Base-by-base conservation (phyloP, 164 flowering plant species). In the Cinnamomum chago region DNA sequence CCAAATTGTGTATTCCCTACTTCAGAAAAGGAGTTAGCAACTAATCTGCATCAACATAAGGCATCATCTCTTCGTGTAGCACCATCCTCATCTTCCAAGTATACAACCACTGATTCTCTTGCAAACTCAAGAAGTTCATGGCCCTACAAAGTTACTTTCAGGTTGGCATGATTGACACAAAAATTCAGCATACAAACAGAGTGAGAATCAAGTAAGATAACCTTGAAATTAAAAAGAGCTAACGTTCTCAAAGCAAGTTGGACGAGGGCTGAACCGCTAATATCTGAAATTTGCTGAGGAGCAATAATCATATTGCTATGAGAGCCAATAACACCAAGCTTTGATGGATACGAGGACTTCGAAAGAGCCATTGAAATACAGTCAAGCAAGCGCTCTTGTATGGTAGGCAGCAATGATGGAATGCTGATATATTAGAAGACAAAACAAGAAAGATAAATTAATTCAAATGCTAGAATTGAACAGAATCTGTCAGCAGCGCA, bases 51-150 rank as follows among this genome's bases (percentile, higher is more conserved):
- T 83, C 99, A 95, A 80, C 98, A 93, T 12, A 93, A 74, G 4
- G 98, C 98, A 75, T 98, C 99, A 89, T 91, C 98, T 81, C 92
- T 95, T 51, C 99, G 77, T 66, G 97, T 92, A 24, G 86, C 83
- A 68, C 90, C 97, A 87, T 95, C 99, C 77, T 91, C 95, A 82
- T 95, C 98, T 83, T 93, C 97, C 81, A 95, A 77, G 82, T 90
- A 91, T 23, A 80, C 71, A 79, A 90, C 90, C 68, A 95, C 97
- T 17, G 97, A 88, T 72, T 90, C 92, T 79, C 83, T 88, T 10
- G 91, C 93, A 84, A 95, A 92, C 84, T 88, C 98, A 27, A 95
- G 99, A 80, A 93, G 98, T 66, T 95, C 98, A 81, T 89, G 98
- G 22, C 95, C 99, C 99, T 95, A 76, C 33, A 81, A 82, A 23